Conservation (phyloP, 192 early-diverging fungal species). For the Chytriomyces confervae region DNA sequence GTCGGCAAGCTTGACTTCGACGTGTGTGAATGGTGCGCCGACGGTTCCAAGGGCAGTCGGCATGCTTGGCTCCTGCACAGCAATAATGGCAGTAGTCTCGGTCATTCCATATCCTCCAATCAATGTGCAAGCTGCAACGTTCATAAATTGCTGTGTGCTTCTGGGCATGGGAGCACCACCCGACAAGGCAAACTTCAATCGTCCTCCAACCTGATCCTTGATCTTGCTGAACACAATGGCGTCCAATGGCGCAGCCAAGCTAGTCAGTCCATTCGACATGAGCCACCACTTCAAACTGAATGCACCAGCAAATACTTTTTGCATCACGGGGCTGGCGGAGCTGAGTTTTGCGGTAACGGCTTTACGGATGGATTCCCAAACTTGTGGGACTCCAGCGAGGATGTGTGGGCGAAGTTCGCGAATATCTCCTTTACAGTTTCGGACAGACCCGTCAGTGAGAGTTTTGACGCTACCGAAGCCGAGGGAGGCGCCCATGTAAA, state of each 20-base stretch:
- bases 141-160: constrained; percentile 86
- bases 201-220: constrained; percentile 82
- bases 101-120: constrained; percentile 85
- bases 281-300: constrained; percentile 29
- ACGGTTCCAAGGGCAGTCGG: constrained; percentile 56
- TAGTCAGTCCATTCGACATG: constrained; percentile 37
- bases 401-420: constrained; percentile 70
- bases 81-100: neutral
- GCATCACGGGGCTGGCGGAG: constrained; percentile 56
- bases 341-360: constrained; percentile 73
- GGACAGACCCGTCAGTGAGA: constrained; percentile 63
- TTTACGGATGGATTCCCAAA: constrained; percentile 51
- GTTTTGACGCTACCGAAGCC: constrained; percentile 74
- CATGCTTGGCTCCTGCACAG: constrained; percentile 50
- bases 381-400: constrained; percentile 75
- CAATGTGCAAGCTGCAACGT: constrained; percentile 79
- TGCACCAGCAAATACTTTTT: constrained; percentile 83
- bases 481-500: constrained; percentile 53
- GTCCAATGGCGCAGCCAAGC: constrained; percentile 75
- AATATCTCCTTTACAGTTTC: constrained; percentile 50
- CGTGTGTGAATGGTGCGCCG: constrained; percentile 76
- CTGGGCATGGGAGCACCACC: constrained; percentile 90
- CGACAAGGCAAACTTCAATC: constrained; percentile 77
- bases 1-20: constrained; percentile 80
- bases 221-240: constrained; percentile 82